Percentiles rank a stretch among this genome's conserved stretches.
Conservation (phyloP, 208 protist genomes). For the Novymonas esmeraldas region DNA sequence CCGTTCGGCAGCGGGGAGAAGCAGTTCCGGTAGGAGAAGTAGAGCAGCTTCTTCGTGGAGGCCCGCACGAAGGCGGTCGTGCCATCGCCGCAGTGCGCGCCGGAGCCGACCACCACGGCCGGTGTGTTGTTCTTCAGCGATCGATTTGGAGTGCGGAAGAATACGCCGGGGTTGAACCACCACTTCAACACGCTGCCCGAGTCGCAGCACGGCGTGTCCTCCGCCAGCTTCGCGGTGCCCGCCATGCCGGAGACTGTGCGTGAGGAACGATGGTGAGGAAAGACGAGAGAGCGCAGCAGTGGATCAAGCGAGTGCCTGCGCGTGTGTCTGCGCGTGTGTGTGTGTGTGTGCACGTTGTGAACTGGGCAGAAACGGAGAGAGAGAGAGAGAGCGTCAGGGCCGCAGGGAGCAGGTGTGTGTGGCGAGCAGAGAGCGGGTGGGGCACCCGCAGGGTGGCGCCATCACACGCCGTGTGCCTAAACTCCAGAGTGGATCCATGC, state of each 20-base stretch:
- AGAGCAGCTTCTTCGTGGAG: conserved; percentile 49
- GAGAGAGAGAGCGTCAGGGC: background rate
- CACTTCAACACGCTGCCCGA: conserved; percentile 39
- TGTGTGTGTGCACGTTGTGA: background rate
- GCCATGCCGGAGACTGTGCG: background rate
- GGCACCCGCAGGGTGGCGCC: background rate
- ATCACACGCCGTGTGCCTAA: background rate
- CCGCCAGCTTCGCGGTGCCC: background rate
- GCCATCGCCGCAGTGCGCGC: conserved; percentile 36
- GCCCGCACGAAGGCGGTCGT: conserved; percentile 36
- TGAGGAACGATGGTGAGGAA: background rate
- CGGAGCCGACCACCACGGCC: conserved; percentile 41
- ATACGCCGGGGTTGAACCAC: conserved; percentile 41
- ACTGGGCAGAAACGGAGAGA: background rate
- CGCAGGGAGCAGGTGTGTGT: background rate
- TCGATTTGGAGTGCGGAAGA: conserved; percentile 16
- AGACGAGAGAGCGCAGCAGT: too few species aligned
- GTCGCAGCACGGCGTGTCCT: conserved; percentile 36
- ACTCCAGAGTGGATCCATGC: too few species aligned
- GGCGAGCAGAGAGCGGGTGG: background rate
- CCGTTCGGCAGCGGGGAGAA: conserved; percentile 65
- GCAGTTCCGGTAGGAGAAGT: conserved; percentile 85
- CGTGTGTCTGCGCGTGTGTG: background rate
- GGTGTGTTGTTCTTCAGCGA: conserved; percentile 21
- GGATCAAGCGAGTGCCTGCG: too few species aligned